Conservation (phyloP, 1,284 basidiomycete species). For the Paramarasmius palmivorus region DNA sequence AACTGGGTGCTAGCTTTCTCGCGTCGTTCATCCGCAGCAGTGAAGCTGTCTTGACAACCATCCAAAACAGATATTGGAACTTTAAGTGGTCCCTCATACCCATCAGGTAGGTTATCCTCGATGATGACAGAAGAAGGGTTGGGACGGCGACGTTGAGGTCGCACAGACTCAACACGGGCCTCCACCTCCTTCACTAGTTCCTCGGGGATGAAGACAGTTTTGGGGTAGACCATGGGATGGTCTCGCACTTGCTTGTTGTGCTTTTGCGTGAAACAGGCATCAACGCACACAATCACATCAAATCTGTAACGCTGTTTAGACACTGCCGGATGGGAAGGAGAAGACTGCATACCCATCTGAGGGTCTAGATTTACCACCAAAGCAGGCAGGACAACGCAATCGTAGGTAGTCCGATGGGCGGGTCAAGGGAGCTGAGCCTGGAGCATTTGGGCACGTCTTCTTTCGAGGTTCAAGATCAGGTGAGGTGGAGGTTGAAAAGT, state of each 20-base stretch:
- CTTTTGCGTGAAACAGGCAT: slow-evolving; percentile 19
- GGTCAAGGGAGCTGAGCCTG: too few species aligned
- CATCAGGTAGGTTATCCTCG: not conserved
- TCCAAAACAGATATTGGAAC: slow-evolving; percentile 28
- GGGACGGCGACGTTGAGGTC: too few species aligned
- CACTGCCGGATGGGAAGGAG: too few species aligned
- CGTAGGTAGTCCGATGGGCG: too few species aligned
- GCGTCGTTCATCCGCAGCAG: slow-evolving; percentile 31
- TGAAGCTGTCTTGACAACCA: slow-evolving; percentile 32
- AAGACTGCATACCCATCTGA: too few species aligned
- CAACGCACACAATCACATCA: slow-evolving; percentile 17
- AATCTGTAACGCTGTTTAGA: too few species aligned
- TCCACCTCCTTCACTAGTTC: not conserved
- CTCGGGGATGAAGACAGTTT: slow-evolving; percentile 11
- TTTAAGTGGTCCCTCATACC: slow-evolving; percentile 10
- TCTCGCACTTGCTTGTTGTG: slow-evolving; percentile 9
- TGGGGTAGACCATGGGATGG: not conserved
- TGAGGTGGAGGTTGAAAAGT: too few species aligned
- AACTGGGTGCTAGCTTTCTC: slow-evolving; percentile 8
- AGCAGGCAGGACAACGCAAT: too few species aligned
- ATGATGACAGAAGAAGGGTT: too few species aligned
- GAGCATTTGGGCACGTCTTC: too few species aligned
- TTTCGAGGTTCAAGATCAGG: too few species aligned
- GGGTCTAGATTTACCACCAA: too few species aligned
- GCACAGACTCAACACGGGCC: not conserved